Conservation (phyloP, 768 basidiomycete species). For the Psilocybe subaeruginosa region DNA sequence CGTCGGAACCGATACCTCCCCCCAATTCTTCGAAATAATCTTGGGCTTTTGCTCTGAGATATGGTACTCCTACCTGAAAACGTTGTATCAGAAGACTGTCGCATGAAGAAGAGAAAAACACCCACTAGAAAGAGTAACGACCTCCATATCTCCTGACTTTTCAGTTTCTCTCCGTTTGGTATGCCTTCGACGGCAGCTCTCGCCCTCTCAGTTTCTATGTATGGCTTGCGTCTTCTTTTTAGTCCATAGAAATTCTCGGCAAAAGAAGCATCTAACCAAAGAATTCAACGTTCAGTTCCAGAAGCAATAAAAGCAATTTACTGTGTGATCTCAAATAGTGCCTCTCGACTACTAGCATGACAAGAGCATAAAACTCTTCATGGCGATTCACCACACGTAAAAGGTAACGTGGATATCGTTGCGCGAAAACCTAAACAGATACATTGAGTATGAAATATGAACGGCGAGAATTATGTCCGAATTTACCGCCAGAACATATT, state of each 20-base stretch:
- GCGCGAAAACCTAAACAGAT: conserved; percentile 79
- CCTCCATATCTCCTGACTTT: conserved; percentile 67
- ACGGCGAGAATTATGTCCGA: neutral
- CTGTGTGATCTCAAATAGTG: conserved; percentile 89
- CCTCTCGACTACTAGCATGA: conserved; percentile 90
- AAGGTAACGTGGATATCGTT: conserved; percentile 91
- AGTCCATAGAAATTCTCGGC: conserved; percentile 96
- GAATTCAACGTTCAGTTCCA: neutral
- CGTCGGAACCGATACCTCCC: conserved; percentile 73
- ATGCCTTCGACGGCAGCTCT: conserved; percentile 68
- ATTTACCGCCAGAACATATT: conserved; percentile 90
- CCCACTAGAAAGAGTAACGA: conserved; percentile 83
- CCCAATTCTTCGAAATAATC: conserved; percentile 92
- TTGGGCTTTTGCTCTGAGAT: conserved; percentile 84
- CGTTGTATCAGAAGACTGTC: neutral
- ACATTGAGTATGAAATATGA: neutral
- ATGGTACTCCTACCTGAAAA: conserved; percentile 82
- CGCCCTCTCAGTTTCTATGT: conserved; percentile 70
- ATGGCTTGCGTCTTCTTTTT: conserved; percentile 74
- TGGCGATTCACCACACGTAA: conserved; percentile 90
- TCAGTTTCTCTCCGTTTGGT: conserved; percentile 66
- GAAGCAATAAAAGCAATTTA: conserved; percentile 37
- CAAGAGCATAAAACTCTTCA: conserved; percentile 91
- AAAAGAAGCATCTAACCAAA: conserved; percentile 82
- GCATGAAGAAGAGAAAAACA: conserved; percentile 4